Evolutionary conservation across 2,329 filamentous ascomycete genomes (phyloP), one percentile per base, ranked within the genome.

Genomic region (Leptographium flavum): DNA sequence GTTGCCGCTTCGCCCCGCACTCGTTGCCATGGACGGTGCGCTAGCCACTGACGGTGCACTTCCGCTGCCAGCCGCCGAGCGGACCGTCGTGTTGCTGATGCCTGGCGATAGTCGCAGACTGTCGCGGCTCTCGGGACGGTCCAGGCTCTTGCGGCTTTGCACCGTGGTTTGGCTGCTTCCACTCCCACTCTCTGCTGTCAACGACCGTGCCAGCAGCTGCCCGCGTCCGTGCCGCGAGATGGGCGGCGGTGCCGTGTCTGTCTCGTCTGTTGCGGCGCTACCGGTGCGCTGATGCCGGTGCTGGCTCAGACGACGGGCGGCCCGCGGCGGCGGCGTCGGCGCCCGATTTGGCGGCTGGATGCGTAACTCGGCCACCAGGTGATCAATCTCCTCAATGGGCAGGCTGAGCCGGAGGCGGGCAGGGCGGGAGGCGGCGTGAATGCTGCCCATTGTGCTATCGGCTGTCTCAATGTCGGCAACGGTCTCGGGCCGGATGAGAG

Each of bases 301-400:
- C 33, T 19, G 22, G 46, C 3, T 13, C 22, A 13, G 23, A 4
- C 42, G 25, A 4, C 51, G 52, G 1, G 47, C 37, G 0, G 57
- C 54, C 23, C 53, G 53, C 3, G 55, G 56, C 6, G 58, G 57
- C 19, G 56, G 54, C 3, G 56, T 57, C 1, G 58, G 57, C 9
- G 56, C 47, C 6, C 48, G 51, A n/a, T 41, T 46, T 2, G 54
- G 54, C 43, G 55, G 50, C 22, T 22, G 25, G 39, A 56, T 53
- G 25, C 45, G 50, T 25, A 58, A 50, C 45, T 60, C 57, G 37
- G 57, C 58, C 15, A 57, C 48, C 30, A 58, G 52, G 32, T 59
- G 54, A 40, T 59, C 54, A 19, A 56, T 50, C 25, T 58, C 58
- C 45, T 57, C 55, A 11, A 60, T 56, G n/a, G 55, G 55, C 19